Base-by-base conservation (phyloP, 1,284 basidiomycete genomes). In the Porodaedalea pini region DNA sequence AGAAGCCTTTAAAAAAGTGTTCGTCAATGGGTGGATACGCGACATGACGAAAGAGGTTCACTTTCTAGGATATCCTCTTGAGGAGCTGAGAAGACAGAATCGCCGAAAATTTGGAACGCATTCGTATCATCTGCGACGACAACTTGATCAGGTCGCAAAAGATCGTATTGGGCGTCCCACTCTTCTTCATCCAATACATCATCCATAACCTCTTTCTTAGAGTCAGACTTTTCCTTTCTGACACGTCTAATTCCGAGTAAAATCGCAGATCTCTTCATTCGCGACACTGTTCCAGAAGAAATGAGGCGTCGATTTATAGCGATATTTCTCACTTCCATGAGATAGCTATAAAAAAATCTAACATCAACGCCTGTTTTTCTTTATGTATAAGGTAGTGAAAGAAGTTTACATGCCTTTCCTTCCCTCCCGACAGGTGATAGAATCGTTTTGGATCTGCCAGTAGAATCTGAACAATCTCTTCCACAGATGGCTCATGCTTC, bases 1-100 rank as follows among this genome's bases (percentile, higher is more conserved):
- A 92, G 65, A 92, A 88, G 7, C 70, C 88, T 90, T 61, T 21
- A 15, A 41, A 44, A 17, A 47, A 37, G 43, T 36, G 2, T 45
- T 11, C 17, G 32, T 53, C 45, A 55, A 54, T 40, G 15, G 43
- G 44, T 32, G 47, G n/a, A 25, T 10, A 34, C 21, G 11, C 37
- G 40, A 7, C 34, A 23, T 29, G 37, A 29, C 13, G 55, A 11
- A 36, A 13, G 15, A n/a, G 11, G 55, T 72, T 56, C 66, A 87
- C 83, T 78, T 80, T 93, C 88, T 4, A 94, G 73, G 23, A 90
- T 75, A 64, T 96, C 94, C 68, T 98, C 95, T 66, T 95, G 94
- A 0, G 94, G 95, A 3, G 92, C 93, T 0, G 81, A 82, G 67
- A 89, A 93, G 13, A 96, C 73, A 1, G 81, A 78, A 50, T 85